phyloP scores from a whole-genome alignment of 192 early-diverging fungal species.

The Diversispora eburnea region DNA sequence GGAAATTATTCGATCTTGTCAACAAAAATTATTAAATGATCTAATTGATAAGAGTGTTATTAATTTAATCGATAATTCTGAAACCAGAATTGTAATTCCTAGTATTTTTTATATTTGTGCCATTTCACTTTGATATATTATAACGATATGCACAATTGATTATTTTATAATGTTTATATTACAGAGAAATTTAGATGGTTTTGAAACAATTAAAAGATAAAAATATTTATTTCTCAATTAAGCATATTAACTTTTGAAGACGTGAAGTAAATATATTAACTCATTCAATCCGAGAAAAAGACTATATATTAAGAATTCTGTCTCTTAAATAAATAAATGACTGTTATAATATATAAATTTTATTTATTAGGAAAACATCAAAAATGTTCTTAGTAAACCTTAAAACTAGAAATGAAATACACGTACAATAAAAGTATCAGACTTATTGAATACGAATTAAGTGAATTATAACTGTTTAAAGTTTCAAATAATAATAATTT shows the following conservation, averaged over 20 bases:
- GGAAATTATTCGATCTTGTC: constrained; percentile 17
- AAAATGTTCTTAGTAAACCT: too few relatives aligned
- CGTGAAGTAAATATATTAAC: constrained; percentile 15
- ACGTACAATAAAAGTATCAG: too few relatives aligned
- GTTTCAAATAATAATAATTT: too few relatives aligned
- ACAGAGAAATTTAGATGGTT: constrained; percentile 20
- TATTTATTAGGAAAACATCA: too few relatives aligned
- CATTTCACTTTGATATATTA: background rate
- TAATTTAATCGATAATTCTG: constrained; percentile 17
- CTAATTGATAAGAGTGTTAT: constrained; percentile 15
- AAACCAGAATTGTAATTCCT: constrained; percentile 8
- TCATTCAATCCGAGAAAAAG: background rate
- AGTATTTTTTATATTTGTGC: constrained; percentile 2
- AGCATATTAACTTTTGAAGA: background rate
- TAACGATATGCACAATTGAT: background rate
- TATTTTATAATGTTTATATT: constrained; percentile 11
- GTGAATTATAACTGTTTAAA: too few relatives aligned
- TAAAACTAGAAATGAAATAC: too few relatives aligned
- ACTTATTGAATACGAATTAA: too few relatives aligned
- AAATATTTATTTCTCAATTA: too few relatives aligned
- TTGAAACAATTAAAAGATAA: constrained; percentile 9
- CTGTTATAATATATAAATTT: too few relatives aligned
- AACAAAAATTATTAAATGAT: constrained; percentile 22
- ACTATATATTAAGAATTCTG: constrained; percentile 21
- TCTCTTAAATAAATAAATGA: too few relatives aligned